Evolutionary conservation across 805 yeast species (phyloP).

Genomic region (Ogataea trehalophila): DNA sequence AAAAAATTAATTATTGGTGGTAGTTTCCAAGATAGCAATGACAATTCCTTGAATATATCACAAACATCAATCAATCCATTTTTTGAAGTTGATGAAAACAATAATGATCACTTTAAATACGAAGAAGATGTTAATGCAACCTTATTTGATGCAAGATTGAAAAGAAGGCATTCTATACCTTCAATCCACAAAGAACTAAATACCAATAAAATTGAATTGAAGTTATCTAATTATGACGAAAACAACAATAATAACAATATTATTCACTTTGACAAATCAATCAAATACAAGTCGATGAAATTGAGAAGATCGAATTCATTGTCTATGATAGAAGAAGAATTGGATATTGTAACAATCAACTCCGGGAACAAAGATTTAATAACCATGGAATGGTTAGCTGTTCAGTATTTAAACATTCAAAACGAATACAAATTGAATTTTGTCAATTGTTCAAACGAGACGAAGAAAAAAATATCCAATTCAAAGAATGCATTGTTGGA

Average conservation of each 20-base stretch:
- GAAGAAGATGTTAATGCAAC: slow-evolving; percentile 15
- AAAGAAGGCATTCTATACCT: slow-evolving; percentile 39
- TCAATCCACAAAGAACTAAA: slow-evolving; percentile 30
- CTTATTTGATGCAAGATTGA: slow-evolving; percentile 21
- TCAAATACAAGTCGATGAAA: slow-evolving; percentile 2
- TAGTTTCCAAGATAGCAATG: slow-evolving; percentile 17
- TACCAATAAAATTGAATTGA: slow-evolving; percentile 22
- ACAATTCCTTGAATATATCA: slow-evolving; percentile 1
- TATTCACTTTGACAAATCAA: slow-evolving; percentile 4
- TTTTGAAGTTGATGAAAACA: slow-evolving; percentile 3
- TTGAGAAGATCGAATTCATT: slow-evolving; percentile 35
- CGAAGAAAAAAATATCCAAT: slow-evolving; percentile 12
- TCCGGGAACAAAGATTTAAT: background rate
- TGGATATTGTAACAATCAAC: slow-evolving; percentile 2
- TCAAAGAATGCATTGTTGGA: slow-evolving; percentile 17
- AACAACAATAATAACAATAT: slow-evolving; percentile 12
- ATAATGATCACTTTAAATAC: background rate
- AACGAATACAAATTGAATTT: slow-evolving; percentile 18
- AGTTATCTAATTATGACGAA: slow-evolving; percentile 20
- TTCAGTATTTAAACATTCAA: slow-evolving; percentile 18
- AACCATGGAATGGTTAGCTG: slow-evolving; percentile 24
- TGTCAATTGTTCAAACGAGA: slow-evolving; percentile 12
- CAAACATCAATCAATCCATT: slow-evolving; percentile 4
- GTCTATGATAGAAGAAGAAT: slow-evolving; percentile 16
- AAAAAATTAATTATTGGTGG: slow-evolving; percentile 20